phyloP scores from a whole-genome alignment of 2,329 filamentous ascomycete species.

The Scedosporium aurantiacum region DNA sequence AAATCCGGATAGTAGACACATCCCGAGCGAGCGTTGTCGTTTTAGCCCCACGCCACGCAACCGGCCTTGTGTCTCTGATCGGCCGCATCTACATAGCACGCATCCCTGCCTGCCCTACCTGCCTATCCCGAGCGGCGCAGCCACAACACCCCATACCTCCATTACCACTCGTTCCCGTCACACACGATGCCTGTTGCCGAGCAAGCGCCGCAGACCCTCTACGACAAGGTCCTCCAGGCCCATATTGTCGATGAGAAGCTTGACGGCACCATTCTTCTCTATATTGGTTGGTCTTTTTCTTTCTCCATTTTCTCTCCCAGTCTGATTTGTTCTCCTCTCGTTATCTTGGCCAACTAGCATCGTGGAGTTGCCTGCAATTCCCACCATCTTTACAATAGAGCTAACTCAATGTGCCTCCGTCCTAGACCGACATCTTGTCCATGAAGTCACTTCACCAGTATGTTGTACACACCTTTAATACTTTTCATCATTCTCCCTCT shows the following conservation, averaged over 20 bases:
- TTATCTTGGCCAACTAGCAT: not conserved
- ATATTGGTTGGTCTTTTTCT: constrained; percentile 71
- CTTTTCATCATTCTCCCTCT: no score
- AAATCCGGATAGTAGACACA: not conserved
- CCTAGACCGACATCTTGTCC: constrained; percentile 83
- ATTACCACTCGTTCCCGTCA: not conserved
- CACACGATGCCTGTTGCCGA: constrained; percentile 65
- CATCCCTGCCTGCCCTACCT: not conserved
- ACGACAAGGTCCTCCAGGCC: constrained; percentile 93
- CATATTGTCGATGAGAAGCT: constrained; percentile 94
- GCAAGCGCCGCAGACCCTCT: constrained; percentile 69
- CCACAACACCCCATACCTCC: not conserved
- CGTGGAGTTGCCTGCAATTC: not conserved
- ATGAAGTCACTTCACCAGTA: constrained; percentile 96
- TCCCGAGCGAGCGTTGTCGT: no score
- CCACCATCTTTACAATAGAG: not conserved
- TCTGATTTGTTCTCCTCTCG: not conserved
- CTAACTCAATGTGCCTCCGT: not conserved
- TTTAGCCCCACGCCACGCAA: no score
- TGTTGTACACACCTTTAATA: constrained; percentile 17
- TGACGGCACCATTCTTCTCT: constrained; percentile 84
- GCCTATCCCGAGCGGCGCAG: not conserved
- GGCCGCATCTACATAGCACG: not conserved
- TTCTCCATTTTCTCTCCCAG: not conserved
- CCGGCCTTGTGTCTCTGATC: no score